Conservation (phyloP, 257 asterid species). For the Voacanga thouarsii region DNA sequence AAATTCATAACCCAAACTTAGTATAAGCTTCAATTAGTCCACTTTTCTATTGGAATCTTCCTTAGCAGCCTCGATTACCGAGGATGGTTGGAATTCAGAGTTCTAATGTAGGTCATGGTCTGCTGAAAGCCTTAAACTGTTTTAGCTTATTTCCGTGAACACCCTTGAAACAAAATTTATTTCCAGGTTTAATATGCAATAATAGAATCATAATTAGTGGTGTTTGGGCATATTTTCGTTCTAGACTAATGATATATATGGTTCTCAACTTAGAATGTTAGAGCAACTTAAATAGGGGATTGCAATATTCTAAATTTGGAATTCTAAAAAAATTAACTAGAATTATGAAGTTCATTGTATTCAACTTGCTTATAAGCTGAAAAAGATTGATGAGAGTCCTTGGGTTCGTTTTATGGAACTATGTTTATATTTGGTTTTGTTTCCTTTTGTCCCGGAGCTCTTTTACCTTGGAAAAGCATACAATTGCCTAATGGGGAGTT, state of each 20-base stretch:
- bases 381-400: not conserved
- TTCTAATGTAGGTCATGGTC: no score
- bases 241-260: not conserved
- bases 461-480: not conserved
- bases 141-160: not conserved
- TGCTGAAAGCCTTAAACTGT: not conserved
- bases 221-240: not conserved
- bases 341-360: not conserved
- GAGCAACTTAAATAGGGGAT: not conserved
- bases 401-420: not conserved
- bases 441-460: not conserved
- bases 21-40: not conserved
- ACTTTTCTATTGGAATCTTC: not conserved
- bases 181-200: not conserved
- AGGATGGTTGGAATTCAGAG: no score
- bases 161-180: not conserved
- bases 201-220: not conserved
- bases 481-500: not conserved
- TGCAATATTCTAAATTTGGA: not conserved
- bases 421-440: not conserved
- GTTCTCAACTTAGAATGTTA: not conserved
- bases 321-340: not conserved
- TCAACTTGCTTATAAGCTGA: not conserved
- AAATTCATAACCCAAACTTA: not conserved
- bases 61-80: no score